Conservation (phyloP, 2,329 filamentous ascomycete species). For the Monosporascus sp. region DNA sequence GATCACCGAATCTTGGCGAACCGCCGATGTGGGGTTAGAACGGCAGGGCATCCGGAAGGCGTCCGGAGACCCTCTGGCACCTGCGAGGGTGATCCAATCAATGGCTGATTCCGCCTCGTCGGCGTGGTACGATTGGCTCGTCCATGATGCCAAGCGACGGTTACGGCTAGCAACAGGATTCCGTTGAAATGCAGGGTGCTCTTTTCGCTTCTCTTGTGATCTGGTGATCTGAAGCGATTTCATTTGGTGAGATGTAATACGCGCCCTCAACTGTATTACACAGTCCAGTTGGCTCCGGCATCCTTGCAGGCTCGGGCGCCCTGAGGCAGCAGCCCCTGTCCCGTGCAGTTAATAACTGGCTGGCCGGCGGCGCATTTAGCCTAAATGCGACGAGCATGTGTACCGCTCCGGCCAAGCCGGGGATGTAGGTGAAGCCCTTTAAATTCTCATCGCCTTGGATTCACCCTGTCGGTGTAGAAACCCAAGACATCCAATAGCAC, state of each 20-base stretch:
- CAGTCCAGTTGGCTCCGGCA: no score
- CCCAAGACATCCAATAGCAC: neutral
- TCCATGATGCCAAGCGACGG: neutral
- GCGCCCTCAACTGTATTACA: no score
- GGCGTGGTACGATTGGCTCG: neutral
- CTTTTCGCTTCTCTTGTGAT: no score
- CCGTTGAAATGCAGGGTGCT: no score
- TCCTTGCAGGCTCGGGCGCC: no score
- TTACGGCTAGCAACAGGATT: neutral
- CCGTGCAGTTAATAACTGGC: neutral
- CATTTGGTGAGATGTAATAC: no score
- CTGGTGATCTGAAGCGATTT: no score
- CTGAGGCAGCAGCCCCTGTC: neutral
- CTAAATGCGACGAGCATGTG: neutral
- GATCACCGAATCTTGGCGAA: neutral
- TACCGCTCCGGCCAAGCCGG: neutral
- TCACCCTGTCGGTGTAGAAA: neutral
- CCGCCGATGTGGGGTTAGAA: neutral
- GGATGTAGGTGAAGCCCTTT: neutral
- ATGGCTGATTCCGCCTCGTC: neutral
- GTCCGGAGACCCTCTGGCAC: neutral
- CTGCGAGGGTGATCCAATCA: neutral
- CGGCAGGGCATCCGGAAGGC: neutral
- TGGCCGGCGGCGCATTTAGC: neutral
- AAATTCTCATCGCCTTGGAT: neutral